Evolutionary conservation across 2,329 filamentous ascomycete genomes (phyloP).

Genomic region (Coniochaeta pulveracea): DNA sequence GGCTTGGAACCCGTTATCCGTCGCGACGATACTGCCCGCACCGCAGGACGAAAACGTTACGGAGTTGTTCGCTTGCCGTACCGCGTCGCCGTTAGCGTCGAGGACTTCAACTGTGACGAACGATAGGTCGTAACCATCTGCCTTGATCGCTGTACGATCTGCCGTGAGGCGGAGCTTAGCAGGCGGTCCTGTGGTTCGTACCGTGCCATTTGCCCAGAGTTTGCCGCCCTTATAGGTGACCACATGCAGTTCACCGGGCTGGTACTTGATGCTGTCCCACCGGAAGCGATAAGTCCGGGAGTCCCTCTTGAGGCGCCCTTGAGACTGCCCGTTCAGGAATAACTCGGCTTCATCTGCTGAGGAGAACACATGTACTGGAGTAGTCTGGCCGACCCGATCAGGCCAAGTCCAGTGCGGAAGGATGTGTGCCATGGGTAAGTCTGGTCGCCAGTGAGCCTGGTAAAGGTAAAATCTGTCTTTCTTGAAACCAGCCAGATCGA

Average conservation of each 20-base stretch:
- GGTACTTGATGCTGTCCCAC: constrained; percentile 38
- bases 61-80: constrained; percentile 27
- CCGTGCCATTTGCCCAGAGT: constrained; percentile 30
- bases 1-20: constrained; percentile 38
- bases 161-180: constrained; percentile 20
- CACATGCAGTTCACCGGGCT: constrained; percentile 33
- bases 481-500: constrained; percentile 44
- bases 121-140: constrained; percentile 31
- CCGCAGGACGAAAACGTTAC: constrained; percentile 32
- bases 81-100: constrained; percentile 28
- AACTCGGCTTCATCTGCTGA: constrained; percentile 41
- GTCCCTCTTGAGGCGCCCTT: constrained; percentile 24
- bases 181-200: constrained; percentile 28
- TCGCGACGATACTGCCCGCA: constrained; percentile 32
- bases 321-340: constrained; percentile 37
- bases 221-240: constrained; percentile 34
- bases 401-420: constrained; percentile 47
- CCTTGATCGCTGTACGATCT: constrained; percentile 25
- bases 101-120: constrained; percentile 33
- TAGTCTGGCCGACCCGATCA: constrained; percentile 30
- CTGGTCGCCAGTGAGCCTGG: constrained; percentile 39
- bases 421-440: constrained; percentile 36
- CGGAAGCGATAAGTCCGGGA: constrained; percentile 34
- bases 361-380: constrained; percentile 43
- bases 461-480: constrained; percentile 46